Evolutionary conservation across 2,329 filamentous ascomycete species (phyloP), one percentile per base, ranked within the genome.

Genomic region (Zymoseptoria crescenta): DNA sequence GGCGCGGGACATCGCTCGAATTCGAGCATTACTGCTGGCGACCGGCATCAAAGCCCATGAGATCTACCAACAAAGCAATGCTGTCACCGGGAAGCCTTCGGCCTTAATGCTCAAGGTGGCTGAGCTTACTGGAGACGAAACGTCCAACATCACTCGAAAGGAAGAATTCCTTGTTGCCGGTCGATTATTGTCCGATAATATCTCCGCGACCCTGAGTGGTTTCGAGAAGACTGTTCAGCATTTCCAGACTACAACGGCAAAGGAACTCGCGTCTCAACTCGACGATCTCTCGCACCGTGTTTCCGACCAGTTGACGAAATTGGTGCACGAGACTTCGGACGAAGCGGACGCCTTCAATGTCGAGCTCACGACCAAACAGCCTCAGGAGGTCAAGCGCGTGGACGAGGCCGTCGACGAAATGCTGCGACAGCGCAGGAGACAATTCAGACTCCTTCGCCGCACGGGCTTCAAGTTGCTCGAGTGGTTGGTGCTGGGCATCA

Each of bases 1-100:
- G 8, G 84, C 82, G 66, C 83, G 83, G n/a, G 93, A 96, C 66
- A 82, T 96, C 56, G 88, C 88, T 16, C 86, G 91, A n/a, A 81
- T 92, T 2, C 83, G 85, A 59, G 83, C 90, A 0, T 79, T 95
- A 8, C 83, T 96, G 49, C 79, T 96, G 21, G 88, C 87, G 63
- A 90, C 91, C 0, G 92, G 91, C n/a, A 86, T 96, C 69, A 96
- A 95, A 75, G 92, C 93, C 0, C 86, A 86, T 68, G 89, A 94
- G 69, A 89, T 96, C 57, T 80, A 81, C 28, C 82, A 85, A 3
- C 83, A 87, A 52, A 85, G 87, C 3, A 75, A 86, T 51, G 78
- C 79, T 41, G 63, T 70, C 0, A 72, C 72, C 13, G 61, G 68
- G 52, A 55, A 71, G 21, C 65, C 71, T 2, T 65, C 73, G 56